Base-by-base conservation (phyloP, 495 filamentous ascomycete species). In the Diplogelasinospora grovesii region DNA sequence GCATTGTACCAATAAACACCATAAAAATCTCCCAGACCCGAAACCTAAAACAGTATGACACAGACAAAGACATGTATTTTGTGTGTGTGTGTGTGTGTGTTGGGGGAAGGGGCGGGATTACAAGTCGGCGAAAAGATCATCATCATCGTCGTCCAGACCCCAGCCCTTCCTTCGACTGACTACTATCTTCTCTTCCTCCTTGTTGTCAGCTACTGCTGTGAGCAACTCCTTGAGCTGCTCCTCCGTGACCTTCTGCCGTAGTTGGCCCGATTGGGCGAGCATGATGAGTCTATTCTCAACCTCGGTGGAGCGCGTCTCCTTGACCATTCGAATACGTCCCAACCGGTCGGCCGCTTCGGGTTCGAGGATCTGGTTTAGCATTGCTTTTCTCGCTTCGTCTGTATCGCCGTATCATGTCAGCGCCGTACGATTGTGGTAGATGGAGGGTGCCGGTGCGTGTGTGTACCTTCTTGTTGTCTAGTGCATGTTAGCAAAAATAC, bases 291-390 rank as follows among this genome's bases (percentile, higher is more conserved):
- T 66, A 73, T 89, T 90, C 69, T 98, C 92, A 40, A 97, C 77
- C 53, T 95, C 88, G 30, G 72, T 72, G 23, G 92, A 92, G 52
- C 93, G 86, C 39, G 81, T 81, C 59, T 89, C 89, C 64, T 96
- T 97, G 41, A 97, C 92, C 41, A 98, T 79, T 10, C 89, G 85
- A 65, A 98, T 97, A 43, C 93, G 85, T 32, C 86, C 87, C 8
- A 98, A 73, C 11, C 92, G 84, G 66, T 98, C 92, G 38, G 86
- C 84, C 15, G 92, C 93, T 55, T 87, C 88, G 55, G 93, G 90
- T 45, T 85, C 78, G 39, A 97, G 86, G 73, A 98, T 95, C 57
- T 97, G 92, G 49, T 72, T 75, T 38, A 98, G 78, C 49, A 95
- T 84, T 21, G 81, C 70, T 57, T 81, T 66, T 42, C 90, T 85